A percentile compares a stretch with the other conserved stretches of the same genome.
These are phyloP conservation scores for Podaxis pistillaris DNA, from an alignment of 768 basidiomycete genomes.

Conservation along the genomic window DNA sequence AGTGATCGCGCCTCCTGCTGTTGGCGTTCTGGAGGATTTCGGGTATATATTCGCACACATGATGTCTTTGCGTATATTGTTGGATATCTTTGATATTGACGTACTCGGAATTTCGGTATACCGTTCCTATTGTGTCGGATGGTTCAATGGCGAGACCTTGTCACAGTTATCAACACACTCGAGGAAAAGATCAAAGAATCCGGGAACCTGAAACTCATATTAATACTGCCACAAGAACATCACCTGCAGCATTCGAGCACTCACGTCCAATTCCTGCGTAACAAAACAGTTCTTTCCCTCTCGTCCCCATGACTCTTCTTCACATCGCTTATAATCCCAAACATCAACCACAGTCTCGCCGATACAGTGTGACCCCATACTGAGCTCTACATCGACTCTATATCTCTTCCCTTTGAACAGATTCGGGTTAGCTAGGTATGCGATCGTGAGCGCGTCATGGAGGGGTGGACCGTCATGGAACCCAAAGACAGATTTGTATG, in stretches of 20 bases:
- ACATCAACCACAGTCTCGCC: conserved; percentile 79
- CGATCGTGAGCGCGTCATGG: conserved; percentile 83
- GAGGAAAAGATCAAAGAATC: conserved; percentile 66
- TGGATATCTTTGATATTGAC: too few relatives aligned
- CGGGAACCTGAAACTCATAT: conserved; percentile 45
- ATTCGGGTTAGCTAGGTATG: conserved; percentile 68
- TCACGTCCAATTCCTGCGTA: conserved; percentile 64
- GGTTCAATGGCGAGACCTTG: not conserved
- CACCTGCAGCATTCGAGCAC: conserved; percentile 15
- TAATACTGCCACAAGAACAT: not conserved
- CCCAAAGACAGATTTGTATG: conserved; percentile 72
- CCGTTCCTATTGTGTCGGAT: too few relatives aligned
- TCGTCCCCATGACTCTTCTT: conserved; percentile 68
- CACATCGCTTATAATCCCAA: conserved; percentile 55
- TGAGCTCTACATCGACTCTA: conserved; percentile 81
- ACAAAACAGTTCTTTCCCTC: conserved; percentile 77
- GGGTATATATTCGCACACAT: too few relatives aligned
- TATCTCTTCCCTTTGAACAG: conserved; percentile 63
- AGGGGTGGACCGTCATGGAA: conserved; percentile 64
- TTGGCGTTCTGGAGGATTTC: too few relatives aligned
- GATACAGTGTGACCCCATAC: conserved; percentile 51
- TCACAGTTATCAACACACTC: conserved; percentile 22
- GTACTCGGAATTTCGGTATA: too few relatives aligned
- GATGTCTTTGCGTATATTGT: too few relatives aligned
- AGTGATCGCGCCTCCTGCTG: too few relatives aligned